Conservation (phyloP, 192 early-diverging fungal genomes). For the Backusella psychrophila region DNA sequence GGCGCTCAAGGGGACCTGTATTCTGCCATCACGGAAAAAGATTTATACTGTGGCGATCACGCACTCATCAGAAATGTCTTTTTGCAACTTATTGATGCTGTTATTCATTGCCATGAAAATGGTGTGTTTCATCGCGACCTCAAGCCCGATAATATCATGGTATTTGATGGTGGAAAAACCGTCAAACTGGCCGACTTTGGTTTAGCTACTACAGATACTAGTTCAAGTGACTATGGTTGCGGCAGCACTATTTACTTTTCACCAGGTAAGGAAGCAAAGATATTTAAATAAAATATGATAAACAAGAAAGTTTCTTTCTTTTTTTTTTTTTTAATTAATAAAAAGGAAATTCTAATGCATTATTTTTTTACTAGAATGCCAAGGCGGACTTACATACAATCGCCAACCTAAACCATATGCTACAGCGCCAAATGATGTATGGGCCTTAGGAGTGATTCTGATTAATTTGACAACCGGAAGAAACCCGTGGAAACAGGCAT, state of each 20-base stretch:
- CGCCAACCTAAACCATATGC: slow-evolving; percentile 40
- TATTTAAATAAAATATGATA: background rate
- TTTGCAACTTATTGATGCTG: slow-evolving; percentile 80
- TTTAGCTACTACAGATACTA: slow-evolving; percentile 78
- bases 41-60: slow-evolving; percentile 68
- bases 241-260: slow-evolving; percentile 69
- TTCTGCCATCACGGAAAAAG: slow-evolving; percentile 84
- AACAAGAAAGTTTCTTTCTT: background rate
- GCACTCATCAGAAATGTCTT: slow-evolving; percentile 75
- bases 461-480: slow-evolving; percentile 86
- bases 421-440: slow-evolving; percentile 82
- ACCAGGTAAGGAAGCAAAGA: slow-evolving; percentile 34
- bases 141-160: slow-evolving; percentile 78
- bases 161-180: slow-evolving; percentile 55
- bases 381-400: slow-evolving; percentile 49
- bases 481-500: slow-evolving; percentile 80
- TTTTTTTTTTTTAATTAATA: background rate
- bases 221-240: slow-evolving; percentile 87
- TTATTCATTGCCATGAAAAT: slow-evolving; percentile 65
- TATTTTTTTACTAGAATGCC: slow-evolving; percentile 52
- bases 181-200: slow-evolving; percentile 94
- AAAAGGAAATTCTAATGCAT: background rate
- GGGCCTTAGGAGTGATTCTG: slow-evolving; percentile 87
- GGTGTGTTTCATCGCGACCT: slow-evolving; percentile 91
- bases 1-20: slow-evolving; percentile 94